phyloP scores from a whole-genome alignment of 495 filamentous ascomycete species.

The Penicillium verhagenii region DNA sequence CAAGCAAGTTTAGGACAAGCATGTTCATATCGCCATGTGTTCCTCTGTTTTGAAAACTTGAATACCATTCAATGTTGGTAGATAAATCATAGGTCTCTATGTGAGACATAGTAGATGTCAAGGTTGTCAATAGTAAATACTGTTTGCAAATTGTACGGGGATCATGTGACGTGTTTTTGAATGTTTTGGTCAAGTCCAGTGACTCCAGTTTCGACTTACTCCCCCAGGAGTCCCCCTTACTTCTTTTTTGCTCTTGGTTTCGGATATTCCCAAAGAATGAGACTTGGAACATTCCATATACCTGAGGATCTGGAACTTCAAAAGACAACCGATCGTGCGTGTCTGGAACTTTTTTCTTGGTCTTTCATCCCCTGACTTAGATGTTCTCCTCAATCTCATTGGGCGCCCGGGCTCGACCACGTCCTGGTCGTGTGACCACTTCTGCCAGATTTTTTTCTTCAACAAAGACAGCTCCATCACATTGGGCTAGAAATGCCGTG shows the following conservation, averaged over 20 bases:
- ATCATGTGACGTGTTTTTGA: background rate
- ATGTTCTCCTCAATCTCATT: background rate
- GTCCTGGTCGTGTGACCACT: slow-evolving; percentile 15
- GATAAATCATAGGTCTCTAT: no score
- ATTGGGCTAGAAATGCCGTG: slow-evolving; percentile 7
- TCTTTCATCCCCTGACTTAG: background rate
- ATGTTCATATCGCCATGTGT: no score
- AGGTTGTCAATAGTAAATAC: no score
- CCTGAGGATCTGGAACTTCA: background rate
- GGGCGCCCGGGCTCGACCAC: slow-evolving; percentile 10
- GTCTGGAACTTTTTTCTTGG: background rate
- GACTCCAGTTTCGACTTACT: no score
- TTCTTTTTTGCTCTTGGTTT: background rate
- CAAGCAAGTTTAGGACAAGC: no score
- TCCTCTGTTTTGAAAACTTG: no score
- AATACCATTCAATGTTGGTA: no score
- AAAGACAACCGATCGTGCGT: background rate
- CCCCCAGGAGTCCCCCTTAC: background rate
- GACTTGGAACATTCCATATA: background rate
- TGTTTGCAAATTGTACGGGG: background rate
- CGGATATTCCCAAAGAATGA: background rate
- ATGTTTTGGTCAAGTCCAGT: background rate
- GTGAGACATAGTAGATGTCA: no score
- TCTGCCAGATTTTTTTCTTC: slow-evolving; percentile 13
- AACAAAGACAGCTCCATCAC: slow-evolving; percentile 13